Conservation (phyloP, 2,329 filamentous ascomycete species). For the Cladophialophora exuberans region DNA sequence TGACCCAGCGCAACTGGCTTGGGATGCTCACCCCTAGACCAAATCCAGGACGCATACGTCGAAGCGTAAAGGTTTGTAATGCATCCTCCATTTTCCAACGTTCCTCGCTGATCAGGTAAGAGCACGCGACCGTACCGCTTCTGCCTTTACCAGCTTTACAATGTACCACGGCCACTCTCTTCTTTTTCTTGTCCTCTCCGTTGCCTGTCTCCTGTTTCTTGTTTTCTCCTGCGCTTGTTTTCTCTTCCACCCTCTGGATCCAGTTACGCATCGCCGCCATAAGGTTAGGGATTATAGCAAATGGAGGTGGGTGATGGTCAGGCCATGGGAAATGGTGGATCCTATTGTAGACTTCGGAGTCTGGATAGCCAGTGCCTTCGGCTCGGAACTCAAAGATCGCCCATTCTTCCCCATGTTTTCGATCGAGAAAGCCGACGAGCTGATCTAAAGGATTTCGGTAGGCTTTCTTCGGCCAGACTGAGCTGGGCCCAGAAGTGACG, state of each 20-base stretch:
- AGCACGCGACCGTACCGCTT: constrained; percentile 84
- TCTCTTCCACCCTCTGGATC: constrained; percentile 61
- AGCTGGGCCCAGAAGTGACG: constrained; percentile 82
- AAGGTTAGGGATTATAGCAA: constrained; percentile 82
- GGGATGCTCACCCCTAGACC: constrained; percentile 90
- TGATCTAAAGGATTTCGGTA: constrained; percentile 92
- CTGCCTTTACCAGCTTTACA: constrained; percentile 97
- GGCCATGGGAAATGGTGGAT: constrained; percentile 95
- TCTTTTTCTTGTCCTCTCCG: constrained; percentile 41
- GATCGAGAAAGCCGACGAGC: constrained; percentile 84
- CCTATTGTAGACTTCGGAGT: constrained; percentile 81
- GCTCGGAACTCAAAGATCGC: constrained; percentile 97
- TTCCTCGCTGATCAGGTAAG: constrained; percentile 87
- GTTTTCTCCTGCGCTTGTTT: constrained; percentile 35
- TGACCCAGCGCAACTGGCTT: constrained; percentile 84
- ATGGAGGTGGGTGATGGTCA: constrained; percentile 95
- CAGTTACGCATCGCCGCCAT: constrained; percentile 93
- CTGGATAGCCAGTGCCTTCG: constrained; percentile 93
- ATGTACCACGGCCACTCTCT: constrained; percentile 83
- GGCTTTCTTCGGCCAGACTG: constrained; percentile 84
- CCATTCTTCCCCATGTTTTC: constrained; percentile 82
- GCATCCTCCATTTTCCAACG: constrained; percentile 69
- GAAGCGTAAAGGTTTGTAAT: constrained; percentile 71
- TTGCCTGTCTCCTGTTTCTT: constrained; percentile 43
- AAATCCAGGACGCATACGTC: constrained; percentile 87